phyloP scores from a whole-genome alignment of 139 green algal species.

The Microglena sp. region DNA sequence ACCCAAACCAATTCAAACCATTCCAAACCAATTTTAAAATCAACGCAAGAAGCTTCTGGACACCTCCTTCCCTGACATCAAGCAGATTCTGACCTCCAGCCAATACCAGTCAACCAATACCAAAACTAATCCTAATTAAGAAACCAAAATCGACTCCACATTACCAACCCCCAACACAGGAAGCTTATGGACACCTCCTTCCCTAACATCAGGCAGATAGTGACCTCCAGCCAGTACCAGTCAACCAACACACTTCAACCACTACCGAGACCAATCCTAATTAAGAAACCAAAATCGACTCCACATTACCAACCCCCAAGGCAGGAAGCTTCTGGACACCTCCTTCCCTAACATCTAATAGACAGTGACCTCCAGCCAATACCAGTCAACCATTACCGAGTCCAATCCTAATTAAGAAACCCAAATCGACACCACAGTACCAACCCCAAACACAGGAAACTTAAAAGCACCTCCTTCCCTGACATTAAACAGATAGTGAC shows the following conservation, averaged over 20 bases:
- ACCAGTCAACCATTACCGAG: too few relatives aligned
- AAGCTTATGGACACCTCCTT: conserved; percentile 61
- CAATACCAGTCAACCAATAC: too few relatives aligned
- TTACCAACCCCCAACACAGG: conserved; percentile 27
- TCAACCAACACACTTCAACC: conserved; percentile 66
- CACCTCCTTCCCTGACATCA: too few relatives aligned
- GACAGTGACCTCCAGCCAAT: conserved; percentile 58
- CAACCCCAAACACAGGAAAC: conserved; percentile 34
- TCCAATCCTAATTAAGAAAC: not conserved
- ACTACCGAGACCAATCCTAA: too few relatives aligned
- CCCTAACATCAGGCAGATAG: conserved; percentile 50
- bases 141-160: not conserved
- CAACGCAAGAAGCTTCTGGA: too few relatives aligned
- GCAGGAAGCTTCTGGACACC: conserved; percentile 44
- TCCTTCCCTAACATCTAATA: conserved; percentile 62
- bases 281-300: not conserved
- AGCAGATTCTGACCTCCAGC: too few relatives aligned
- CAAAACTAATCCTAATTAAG: not conserved
- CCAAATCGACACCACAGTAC: conserved; percentile 26
- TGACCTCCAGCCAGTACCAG: conserved; percentile 54
- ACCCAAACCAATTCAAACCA: too few relatives aligned
- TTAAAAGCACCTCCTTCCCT: conserved; percentile 65
- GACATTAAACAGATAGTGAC: conserved; percentile 59
- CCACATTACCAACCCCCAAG: conserved; percentile 19
- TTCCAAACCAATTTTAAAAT: too few relatives aligned